Evolutionary conservation across 176 grass and related monocot genomes (phyloP).

Genomic region (Oropetium thomaeum): DNA sequence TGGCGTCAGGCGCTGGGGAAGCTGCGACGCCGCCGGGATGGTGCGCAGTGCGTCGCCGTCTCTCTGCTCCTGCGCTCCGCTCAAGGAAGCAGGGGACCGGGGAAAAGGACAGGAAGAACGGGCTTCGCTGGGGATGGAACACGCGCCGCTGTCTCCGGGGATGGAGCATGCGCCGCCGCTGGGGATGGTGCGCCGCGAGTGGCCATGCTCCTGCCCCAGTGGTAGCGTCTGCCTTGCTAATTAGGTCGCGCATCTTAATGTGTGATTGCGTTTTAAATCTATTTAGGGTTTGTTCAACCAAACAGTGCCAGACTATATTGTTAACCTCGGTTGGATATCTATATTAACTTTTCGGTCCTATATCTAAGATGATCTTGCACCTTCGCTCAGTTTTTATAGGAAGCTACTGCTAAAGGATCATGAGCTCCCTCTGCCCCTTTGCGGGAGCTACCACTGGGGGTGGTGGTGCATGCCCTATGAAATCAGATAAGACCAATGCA

Average conservation of each 20-base stretch:
- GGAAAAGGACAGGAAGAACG: no score
- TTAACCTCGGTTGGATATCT: neutral
- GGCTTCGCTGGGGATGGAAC: no score
- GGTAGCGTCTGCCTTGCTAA: neutral
- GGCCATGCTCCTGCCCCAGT: no score
- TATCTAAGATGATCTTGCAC: neutral
- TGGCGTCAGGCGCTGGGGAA: no score
- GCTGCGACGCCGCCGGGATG: no score
- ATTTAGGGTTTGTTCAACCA: neutral
- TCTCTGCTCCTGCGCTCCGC: no score
- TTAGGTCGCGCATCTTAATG: neutral
- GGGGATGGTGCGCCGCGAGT: no score
- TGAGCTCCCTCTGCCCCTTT: slow-evolving; percentile 44
- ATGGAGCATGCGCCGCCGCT: no score
- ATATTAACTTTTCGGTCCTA: neutral
- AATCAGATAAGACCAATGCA: slow-evolving; percentile 21
- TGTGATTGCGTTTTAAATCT: neutral
- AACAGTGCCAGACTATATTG: neutral
- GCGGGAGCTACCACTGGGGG: neutral
- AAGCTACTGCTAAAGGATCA: neutral
- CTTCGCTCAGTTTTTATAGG: slow-evolving; percentile 2
- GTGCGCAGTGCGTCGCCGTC: no score
- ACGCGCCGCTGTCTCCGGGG: no score
- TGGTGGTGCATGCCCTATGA: slow-evolving; percentile 30
- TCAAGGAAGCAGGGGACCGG: no score